phyloP scores from a whole-genome alignment of 352 stramenopile genomes.

The Globisporangium orthogonon region DNA sequence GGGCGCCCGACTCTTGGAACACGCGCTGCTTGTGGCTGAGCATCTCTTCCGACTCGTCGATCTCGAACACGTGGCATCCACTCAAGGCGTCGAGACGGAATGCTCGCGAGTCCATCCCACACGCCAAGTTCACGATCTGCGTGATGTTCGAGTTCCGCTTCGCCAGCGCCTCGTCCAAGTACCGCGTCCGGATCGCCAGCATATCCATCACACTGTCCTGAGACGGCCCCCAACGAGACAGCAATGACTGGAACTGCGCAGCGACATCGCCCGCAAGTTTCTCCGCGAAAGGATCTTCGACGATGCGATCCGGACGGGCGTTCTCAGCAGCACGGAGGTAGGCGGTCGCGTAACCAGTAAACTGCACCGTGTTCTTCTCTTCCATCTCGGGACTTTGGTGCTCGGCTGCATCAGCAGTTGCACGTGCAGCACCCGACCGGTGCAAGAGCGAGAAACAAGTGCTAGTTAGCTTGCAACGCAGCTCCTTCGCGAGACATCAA shows the following conservation, averaged over 20 bases:
- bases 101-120: constrained; percentile 15
- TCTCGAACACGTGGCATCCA: constrained; percentile 13
- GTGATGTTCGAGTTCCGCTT: constrained; percentile 5
- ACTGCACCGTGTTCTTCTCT: constrained; percentile 5
- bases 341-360: constrained; percentile 10
- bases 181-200: constrained; percentile 17
- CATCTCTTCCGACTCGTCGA: constrained; percentile 10
- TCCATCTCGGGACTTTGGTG: background rate
- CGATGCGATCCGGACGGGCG: constrained; percentile 11
- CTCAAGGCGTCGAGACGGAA: constrained; percentile 14
- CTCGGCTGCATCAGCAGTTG: background rate
- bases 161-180: constrained; percentile 15
- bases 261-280: constrained; percentile 8
- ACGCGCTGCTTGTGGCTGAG: constrained; percentile 12
- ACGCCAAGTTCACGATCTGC: constrained; percentile 16
- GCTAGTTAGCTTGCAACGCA: background rate
- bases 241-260: constrained; percentile 1
- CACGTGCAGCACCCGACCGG: background rate
- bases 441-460: background rate
- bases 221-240: constrained; percentile 3
- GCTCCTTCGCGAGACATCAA: background rate
- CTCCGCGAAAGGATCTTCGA: constrained; percentile 17
- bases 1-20: background rate
- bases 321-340: constrained; percentile 17
- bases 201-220: constrained; percentile 1